Evolutionary conservation across 2,329 filamentous ascomycete species (phyloP).

Genomic region (Epicoccum sorghinum): DNA sequence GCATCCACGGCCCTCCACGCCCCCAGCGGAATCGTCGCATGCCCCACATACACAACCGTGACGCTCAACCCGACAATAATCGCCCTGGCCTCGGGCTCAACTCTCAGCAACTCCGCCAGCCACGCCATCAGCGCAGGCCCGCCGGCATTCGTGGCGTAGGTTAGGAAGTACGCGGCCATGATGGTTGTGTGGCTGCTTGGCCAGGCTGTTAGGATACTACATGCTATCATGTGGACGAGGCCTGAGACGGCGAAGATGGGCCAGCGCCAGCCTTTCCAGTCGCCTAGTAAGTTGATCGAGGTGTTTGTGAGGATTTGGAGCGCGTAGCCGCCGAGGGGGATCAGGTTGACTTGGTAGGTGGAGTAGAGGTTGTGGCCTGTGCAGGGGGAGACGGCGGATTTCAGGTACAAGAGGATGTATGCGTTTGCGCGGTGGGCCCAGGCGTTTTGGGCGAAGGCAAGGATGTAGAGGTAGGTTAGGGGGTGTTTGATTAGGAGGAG

Average conservation of each 20-base stretch:
- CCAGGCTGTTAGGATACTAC: constrained; percentile 15
- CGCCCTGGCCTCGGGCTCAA: constrained; percentile 18
- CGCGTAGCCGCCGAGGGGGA: constrained; percentile 19
- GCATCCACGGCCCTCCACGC: constrained; percentile 11
- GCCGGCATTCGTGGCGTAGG: constrained; percentile 15
- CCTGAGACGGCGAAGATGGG: constrained; percentile 15
- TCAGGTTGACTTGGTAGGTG: constrained; percentile 20
- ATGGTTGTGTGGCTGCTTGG: constrained; percentile 5
- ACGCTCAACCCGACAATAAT: constrained; percentile 18
- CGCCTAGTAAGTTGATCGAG: constrained; percentile 16
- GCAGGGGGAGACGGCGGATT: constrained; percentile 6
- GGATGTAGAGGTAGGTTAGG: constrained; percentile 15
- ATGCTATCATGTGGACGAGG: constrained; percentile 4
- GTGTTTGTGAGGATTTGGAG: constrained; percentile 12
- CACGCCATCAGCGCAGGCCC: constrained; percentile 16
- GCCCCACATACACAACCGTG: constrained; percentile 11
- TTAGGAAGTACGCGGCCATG: constrained; percentile 20
- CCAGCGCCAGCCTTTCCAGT: constrained; percentile 19
- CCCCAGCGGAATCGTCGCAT: constrained; percentile 19
- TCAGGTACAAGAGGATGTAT: constrained; percentile 19
- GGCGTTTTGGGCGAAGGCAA: constrained; percentile 16
- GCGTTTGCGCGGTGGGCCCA: constrained; percentile 21
- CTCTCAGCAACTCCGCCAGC: constrained; percentile 16
- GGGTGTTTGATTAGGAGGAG: constrained; percentile 9
- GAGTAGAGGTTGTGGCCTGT: constrained; percentile 12